These are phyloP conservation scores for Phanerochaete carnosa DNA, from an alignment of 768 basidiomycete genomes.

Conservation along the genomic window DNA sequence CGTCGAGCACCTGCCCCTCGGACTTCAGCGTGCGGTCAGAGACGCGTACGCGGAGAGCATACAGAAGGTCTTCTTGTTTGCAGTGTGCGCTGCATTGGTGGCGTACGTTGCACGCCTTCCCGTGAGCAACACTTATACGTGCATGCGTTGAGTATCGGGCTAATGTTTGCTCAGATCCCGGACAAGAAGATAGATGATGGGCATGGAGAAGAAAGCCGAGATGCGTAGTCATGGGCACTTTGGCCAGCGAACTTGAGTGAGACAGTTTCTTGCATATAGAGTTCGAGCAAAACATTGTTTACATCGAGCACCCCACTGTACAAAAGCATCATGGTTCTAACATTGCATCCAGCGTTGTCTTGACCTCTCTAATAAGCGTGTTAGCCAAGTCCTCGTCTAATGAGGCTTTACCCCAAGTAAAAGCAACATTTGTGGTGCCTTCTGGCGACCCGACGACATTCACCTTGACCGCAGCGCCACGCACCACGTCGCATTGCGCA, in stretches of 20 bases:
- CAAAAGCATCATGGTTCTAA: not conserved
- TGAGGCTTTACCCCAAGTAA: not conserved
- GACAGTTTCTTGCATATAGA: too few relatives aligned
- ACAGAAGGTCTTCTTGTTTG: not conserved
- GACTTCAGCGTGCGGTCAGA: not conserved
- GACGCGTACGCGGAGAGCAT: not conserved
- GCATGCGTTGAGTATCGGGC: not conserved
- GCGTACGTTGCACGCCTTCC: not conserved
- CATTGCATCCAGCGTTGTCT: not conserved
- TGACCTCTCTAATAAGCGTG: not conserved
- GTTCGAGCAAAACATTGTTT: too few relatives aligned
- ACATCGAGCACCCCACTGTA: too few relatives aligned
- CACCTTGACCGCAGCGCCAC: not conserved
- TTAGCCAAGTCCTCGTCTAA: not conserved
- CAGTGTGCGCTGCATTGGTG: not conserved
- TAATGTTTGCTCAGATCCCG: not conserved
- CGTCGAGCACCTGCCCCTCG: not conserved
- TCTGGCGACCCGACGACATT: conserved; percentile 17
- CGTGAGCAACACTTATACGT: not conserved
- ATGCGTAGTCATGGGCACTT: too few relatives aligned
- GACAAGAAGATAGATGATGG: not conserved
- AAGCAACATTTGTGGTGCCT: not conserved
- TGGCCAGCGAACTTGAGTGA: too few relatives aligned
- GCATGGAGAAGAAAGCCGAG: not conserved
- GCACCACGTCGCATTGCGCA: conserved; percentile 5